Conservation (phyloP, 768 basidiomycete genomes). For the Cystofilobasidium macerans region DNA sequence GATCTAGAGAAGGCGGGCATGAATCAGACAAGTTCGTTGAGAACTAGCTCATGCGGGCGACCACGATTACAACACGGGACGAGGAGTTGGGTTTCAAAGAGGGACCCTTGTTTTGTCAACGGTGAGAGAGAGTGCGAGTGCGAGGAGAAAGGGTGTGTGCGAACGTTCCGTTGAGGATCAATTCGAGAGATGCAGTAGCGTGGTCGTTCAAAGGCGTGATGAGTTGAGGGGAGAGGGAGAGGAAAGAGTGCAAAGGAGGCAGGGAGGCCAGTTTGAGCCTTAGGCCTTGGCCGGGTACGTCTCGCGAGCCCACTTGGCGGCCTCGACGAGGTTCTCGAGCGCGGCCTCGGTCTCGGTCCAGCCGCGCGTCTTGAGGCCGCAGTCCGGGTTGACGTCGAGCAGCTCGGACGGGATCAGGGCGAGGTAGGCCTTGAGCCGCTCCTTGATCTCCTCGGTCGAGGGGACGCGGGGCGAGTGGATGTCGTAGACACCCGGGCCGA, state of each 20-base stretch:
- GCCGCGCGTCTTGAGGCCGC: slow-evolving; percentile 95
- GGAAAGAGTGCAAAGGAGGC: background rate
- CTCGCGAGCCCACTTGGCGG: slow-evolving; percentile 84
- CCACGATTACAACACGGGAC: no score
- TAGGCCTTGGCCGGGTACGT: slow-evolving; percentile 43
- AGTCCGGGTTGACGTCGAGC: slow-evolving; percentile 91
- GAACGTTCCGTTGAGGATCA: no score
- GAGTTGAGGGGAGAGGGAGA: background rate
- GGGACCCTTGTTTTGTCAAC: no score
- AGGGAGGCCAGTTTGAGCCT: background rate
- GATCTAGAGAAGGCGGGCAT: no score
- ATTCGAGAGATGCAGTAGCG: background rate
- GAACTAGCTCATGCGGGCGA: no score
- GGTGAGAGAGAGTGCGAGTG: no score
- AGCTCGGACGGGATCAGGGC: slow-evolving; percentile 67
- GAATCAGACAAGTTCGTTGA: no score
- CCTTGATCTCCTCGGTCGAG: slow-evolving; percentile 80
- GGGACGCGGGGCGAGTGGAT: slow-evolving; percentile 99
- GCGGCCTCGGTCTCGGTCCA: slow-evolving; percentile 90
- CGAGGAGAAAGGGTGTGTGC: no score
- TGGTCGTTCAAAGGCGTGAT: background rate
- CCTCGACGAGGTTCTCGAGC: slow-evolving; percentile 63
- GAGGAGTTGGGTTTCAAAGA: no score
- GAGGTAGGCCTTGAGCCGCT: slow-evolving; percentile 67
- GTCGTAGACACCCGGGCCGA: slow-evolving; percentile 49